A percentile compares a stretch with the other conserved stretches of the same genome.
Evolutionary conservation across 1,284 basidiomycete genomes (phyloP).

Genomic region (Trichosporon coremiiforme): DNA sequence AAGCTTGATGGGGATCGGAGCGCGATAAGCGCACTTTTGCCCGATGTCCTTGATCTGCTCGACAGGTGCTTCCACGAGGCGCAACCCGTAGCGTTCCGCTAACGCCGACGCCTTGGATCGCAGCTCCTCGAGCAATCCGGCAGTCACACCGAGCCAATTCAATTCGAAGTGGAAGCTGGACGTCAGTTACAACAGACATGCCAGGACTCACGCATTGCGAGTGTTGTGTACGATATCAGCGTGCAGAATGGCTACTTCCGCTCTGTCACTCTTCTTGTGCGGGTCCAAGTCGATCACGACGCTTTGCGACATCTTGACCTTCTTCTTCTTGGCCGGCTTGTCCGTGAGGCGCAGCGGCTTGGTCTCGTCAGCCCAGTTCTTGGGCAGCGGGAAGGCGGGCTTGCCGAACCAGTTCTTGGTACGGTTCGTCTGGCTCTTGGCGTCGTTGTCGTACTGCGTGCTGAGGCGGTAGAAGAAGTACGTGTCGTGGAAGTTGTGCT

Average conservation of each 20-base stretch:
- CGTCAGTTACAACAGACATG: slow-evolving; percentile 15
- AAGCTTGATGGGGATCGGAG: slow-evolving; percentile 78
- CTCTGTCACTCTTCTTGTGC: slow-evolving; percentile 76
- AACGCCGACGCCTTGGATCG: slow-evolving; percentile 80
- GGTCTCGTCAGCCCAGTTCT: slow-evolving; percentile 34
- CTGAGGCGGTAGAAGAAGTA: slow-evolving; percentile 83
- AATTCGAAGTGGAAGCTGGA: slow-evolving; percentile 84
- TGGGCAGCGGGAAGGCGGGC: slow-evolving; percentile 29
- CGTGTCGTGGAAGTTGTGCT: slow-evolving; percentile 75
- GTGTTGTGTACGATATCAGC: slow-evolving; percentile 92
- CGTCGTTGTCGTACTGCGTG: slow-evolving; percentile 63
- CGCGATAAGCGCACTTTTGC: slow-evolving; percentile 81
- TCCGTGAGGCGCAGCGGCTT: slow-evolving; percentile 26
- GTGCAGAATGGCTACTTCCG: slow-evolving; percentile 82
- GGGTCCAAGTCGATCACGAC: slow-evolving; percentile 86
- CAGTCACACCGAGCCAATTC: slow-evolving; percentile 95
- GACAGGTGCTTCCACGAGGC: slow-evolving; percentile 88
- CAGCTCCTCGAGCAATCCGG: slow-evolving; percentile 90
- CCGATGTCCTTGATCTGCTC: slow-evolving; percentile 78
- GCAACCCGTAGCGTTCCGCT: slow-evolving; percentile 87
- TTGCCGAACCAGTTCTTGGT: slow-evolving; percentile 45
- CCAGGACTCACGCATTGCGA: slow-evolving; percentile 63
- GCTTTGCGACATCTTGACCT: slow-evolving; percentile 76
- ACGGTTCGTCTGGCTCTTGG: slow-evolving; percentile 35
- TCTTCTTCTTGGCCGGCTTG: slow-evolving; percentile 61